Evolutionary conservation across 2,329 filamentous ascomycete species (phyloP).

Genomic region (Sclerotinia trifoliorum): DNA sequence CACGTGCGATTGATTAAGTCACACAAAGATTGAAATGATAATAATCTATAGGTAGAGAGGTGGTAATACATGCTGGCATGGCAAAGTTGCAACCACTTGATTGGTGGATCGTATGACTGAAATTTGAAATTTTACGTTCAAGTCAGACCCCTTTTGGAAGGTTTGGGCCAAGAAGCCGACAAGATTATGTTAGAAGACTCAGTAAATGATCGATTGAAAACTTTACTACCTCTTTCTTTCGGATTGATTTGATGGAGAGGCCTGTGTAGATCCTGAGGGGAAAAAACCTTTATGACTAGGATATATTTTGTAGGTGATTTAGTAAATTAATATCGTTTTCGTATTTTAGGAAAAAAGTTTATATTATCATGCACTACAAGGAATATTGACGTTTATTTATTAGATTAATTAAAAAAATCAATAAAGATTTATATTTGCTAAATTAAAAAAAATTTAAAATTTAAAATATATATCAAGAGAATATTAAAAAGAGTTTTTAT

Average conservation of each 20-base stretch:
- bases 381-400: too few species aligned
- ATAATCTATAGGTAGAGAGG: too few species aligned
- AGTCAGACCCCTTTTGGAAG: not conserved
- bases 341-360: too few species aligned
- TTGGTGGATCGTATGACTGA: conserved; percentile 1
- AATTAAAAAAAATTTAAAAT: too few species aligned
- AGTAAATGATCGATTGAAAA: too few species aligned
- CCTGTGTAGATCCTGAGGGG: conserved; percentile 13
- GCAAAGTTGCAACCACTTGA: not conserved
- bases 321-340: too few species aligned
- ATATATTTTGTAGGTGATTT: conserved; percentile 2
- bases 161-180: conserved; percentile 7
- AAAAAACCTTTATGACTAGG: not conserved
- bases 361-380: too few species aligned
- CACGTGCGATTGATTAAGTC: conserved; percentile 2
- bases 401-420: too few species aligned
- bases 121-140: not conserved
- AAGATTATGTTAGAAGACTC: not conserved
- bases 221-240: not conserved
- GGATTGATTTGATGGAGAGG: conserved; percentile 16
- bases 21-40: conserved; percentile 2
- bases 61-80: not conserved
- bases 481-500: too few species aligned
- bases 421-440: too few species aligned
- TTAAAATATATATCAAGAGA: too few species aligned